Conservation (phyloP, 495 filamentous ascomycete species). For the Neurospora sp. region DNA sequence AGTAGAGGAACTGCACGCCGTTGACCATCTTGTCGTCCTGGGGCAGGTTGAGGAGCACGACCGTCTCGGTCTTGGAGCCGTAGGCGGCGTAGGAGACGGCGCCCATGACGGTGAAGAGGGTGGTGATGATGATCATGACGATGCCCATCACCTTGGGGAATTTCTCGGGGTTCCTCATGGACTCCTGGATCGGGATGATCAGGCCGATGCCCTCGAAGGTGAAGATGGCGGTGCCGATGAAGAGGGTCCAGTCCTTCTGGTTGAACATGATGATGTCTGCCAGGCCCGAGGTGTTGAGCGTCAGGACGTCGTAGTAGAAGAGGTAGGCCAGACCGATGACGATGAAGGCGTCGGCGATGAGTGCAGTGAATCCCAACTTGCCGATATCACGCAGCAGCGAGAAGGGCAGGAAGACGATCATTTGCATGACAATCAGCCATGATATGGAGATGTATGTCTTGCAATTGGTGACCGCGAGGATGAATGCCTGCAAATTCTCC, state of each 20-base stretch:
- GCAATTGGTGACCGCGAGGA: constrained; percentile 73
- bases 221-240: constrained; percentile 97
- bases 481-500: constrained; percentile 91
- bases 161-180: constrained; percentile 80
- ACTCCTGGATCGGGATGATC: constrained; percentile 98
- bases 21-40: constrained; percentile 96
- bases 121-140: constrained; percentile 89
- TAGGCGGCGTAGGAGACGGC: constrained; percentile 93
- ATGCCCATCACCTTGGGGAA: constrained; percentile 77
- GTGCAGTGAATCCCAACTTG: constrained; percentile 81
- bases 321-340: constrained; percentile 84
- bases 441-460: constrained; percentile 71
- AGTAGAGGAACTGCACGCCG: constrained; percentile 90
- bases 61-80: constrained; percentile 87
- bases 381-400: constrained; percentile 91
- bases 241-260: constrained; percentile 79
- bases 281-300: constrained; percentile 66
- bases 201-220: constrained; percentile 96
- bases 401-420: constrained; percentile 86
- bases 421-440: constrained; percentile 82
- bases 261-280: constrained; percentile 85
- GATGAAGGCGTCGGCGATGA: constrained; percentile 91
- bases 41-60: constrained; percentile 89
- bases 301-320: constrained; percentile 88
- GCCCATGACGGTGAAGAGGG: constrained; percentile 84